Conservation (phyloP, 2,329 filamentous ascomycete genomes). For the Beauveria caledonica region DNA sequence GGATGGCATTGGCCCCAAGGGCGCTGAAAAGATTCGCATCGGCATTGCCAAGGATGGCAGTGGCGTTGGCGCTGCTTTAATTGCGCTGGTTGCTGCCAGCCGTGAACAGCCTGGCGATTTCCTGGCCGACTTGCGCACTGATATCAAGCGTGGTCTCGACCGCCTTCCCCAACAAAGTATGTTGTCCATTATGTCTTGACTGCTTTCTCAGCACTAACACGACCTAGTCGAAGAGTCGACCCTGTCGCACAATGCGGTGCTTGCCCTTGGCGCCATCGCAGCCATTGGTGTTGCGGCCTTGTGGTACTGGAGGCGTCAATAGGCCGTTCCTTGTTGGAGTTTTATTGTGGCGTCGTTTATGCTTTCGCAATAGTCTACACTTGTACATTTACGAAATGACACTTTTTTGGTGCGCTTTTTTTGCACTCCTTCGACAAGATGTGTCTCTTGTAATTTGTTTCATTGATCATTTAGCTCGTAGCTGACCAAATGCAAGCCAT, state of each 20-base stretch:
- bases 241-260: constrained; percentile 23
- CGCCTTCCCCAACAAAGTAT: constrained; percentile 24
- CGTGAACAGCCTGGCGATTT: constrained; percentile 46
- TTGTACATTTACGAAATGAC: constrained; percentile 1
- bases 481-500: background rate
- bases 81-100: constrained; percentile 77
- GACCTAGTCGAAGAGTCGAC: constrained; percentile 23
- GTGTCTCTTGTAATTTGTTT: background rate
- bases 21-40: constrained; percentile 82
- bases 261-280: constrained; percentile 29
- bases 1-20: constrained; percentile 65
- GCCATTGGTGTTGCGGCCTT: constrained; percentile 29
- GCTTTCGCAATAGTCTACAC: constrained; percentile 1
- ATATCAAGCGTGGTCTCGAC: constrained; percentile 28
- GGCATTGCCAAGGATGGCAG: constrained; percentile 96
- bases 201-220: background rate
- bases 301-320: constrained; percentile 27
- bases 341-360: constrained; percentile 8
- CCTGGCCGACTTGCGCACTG: constrained; percentile 32
- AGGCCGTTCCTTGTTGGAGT: constrained; percentile 1
- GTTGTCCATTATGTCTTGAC: constrained; percentile 11
- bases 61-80: constrained; percentile 75
- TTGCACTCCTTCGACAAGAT: background rate
- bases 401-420: background rate
- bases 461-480: background rate